Percentiles rank a stretch among this genome's conserved stretches.
Conservation (phyloP, 1,139 yeast genomes). For the Pichia sp. region DNA sequence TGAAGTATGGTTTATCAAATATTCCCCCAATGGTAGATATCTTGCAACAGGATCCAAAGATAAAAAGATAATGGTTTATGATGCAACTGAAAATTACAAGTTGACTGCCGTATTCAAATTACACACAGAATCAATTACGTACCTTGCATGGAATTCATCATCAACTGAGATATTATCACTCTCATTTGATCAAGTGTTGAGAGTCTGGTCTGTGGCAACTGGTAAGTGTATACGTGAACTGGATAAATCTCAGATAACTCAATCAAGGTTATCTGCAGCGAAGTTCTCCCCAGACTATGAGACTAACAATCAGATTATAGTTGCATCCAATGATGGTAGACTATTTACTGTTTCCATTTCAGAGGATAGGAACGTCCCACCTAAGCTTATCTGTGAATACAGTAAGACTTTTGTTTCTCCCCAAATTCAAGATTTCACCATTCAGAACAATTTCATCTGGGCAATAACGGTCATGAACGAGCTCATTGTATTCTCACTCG, state of each 20-base stretch:
- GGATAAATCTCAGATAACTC: conserved; percentile 5
- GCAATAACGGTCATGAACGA: conserved; percentile 12
- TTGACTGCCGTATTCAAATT: conserved; percentile 35
- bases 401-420: conserved; percentile 7
- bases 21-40: conserved; percentile 69
- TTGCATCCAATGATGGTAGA: conserved; percentile 16
- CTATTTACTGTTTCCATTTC: conserved; percentile 5
- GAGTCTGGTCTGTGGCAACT: conserved; percentile 53
- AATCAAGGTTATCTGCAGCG: conserved; percentile 9
- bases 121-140: conserved; percentile 56
- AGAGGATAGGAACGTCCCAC: neutral
- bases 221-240: conserved; percentile 8
- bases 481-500: conserved; percentile 9
- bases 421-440: conserved; percentile 14
- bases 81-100: conserved; percentile 48
- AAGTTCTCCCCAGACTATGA: conserved; percentile 8
- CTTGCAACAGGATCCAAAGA: conserved; percentile 77
- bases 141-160: conserved; percentile 67
- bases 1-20: conserved; percentile 81
- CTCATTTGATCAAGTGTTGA: conserved; percentile 58
- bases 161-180: conserved; percentile 63
- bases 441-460: conserved; percentile 11
- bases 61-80: conserved; percentile 57
- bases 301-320: conserved; percentile 6
- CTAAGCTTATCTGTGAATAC: conserved; percentile 2